These are phyloP conservation scores for Dactylis glomerata DNA, from an alignment of 176 grass and related monocot species.

Conservation along the genomic window DNA sequence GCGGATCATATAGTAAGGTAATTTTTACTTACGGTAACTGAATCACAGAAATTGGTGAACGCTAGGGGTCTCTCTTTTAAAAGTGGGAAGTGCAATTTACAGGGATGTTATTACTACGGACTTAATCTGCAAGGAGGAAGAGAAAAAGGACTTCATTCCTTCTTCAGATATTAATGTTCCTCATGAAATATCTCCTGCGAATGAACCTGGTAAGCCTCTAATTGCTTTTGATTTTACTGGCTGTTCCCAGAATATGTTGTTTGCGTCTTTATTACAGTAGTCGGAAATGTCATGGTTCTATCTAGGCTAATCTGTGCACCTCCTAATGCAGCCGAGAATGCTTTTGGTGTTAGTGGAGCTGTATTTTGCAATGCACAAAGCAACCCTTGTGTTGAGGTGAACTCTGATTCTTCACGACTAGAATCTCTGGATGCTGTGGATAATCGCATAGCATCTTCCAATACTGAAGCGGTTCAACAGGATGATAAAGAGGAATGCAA, in stretches of 20 bases:
- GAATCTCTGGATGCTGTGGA: slow-evolving; percentile 1
- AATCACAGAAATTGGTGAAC: not conserved
- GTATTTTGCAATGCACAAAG: not conserved
- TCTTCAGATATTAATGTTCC: not conserved
- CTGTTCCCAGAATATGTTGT: not conserved
- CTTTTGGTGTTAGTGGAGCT: slow-evolving; percentile 18
- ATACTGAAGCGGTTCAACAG: not conserved
- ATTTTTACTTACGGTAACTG: not conserved
- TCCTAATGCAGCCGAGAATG: slow-evolving; percentile 19
- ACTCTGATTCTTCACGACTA: not conserved
- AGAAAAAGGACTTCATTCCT: slow-evolving; percentile 3
- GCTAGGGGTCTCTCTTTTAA: not conserved
- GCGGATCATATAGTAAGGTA: slow-evolving; percentile 22
- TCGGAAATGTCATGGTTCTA: not conserved
- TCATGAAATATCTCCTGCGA: not conserved
- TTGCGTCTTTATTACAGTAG: not conserved
- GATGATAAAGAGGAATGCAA: not conserved
- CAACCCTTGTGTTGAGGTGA: not conserved
- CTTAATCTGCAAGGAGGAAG: not conserved
- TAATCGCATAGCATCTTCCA: not conserved
- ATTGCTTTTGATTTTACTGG: slow-evolving; percentile 16
- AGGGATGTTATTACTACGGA: slow-evolving; percentile 9
- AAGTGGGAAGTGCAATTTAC: not conserved
- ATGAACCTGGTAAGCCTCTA: slow-evolving; percentile 15
- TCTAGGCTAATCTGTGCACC: not conserved